Conservation (phyloP, 2,329 filamentous ascomycete species). For the Botryotinia narcissicola region DNA sequence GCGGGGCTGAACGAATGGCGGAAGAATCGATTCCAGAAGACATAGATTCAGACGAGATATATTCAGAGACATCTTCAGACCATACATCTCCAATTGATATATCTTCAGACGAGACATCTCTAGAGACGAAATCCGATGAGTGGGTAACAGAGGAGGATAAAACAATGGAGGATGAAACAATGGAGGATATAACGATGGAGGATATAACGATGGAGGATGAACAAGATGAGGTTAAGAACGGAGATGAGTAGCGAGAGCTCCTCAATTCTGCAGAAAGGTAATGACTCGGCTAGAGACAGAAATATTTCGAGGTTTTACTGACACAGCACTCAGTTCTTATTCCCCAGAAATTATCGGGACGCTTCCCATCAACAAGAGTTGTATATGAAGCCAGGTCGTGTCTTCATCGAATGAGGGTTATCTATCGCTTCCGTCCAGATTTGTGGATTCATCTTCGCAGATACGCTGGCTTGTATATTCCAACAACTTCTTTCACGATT, state of each 20-base stretch:
- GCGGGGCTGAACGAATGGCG: too few species aligned
- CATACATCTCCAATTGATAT: too few species aligned
- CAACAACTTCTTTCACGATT: background rate
- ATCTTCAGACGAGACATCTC: too few species aligned
- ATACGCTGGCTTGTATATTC: background rate
- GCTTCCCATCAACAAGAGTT: background rate
- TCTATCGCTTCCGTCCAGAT: background rate
- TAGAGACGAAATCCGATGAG: too few species aligned
- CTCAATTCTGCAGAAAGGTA: background rate
- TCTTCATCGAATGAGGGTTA: background rate
- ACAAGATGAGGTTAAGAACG: background rate
- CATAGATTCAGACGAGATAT: accelerated
- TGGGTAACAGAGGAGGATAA: background rate
- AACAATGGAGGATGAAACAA: background rate
- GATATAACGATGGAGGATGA: too few species aligned
- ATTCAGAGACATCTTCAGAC: too few species aligned
- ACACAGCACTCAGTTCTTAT: background rate
- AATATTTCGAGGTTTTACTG: background rate
- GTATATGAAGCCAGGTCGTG: background rate
- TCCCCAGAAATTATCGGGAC: background rate
- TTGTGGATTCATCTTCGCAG: background rate
- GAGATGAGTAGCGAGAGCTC: background rate
- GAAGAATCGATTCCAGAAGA: background rate
- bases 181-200: too few species aligned
- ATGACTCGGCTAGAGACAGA: background rate